Evolutionary conservation across 805 yeast genomes (phyloP), one percentile per base, ranked within the genome.

Genomic region (Monosporozyma servazzii): DNA sequence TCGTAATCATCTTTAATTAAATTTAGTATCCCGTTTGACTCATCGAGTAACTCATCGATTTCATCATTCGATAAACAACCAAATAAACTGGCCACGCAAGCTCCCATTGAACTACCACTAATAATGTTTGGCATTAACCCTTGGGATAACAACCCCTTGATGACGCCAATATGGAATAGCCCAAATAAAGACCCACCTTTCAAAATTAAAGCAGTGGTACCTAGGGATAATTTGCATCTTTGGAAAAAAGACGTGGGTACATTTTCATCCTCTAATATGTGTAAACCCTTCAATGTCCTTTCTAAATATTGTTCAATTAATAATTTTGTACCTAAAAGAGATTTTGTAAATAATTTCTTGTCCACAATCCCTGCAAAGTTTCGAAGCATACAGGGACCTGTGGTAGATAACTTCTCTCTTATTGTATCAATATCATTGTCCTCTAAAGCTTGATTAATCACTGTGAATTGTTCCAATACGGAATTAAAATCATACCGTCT

Each of bases 141-240:
- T 55, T 84, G 81, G 56, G 77, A 76, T 54, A 84, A 78, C n/a
- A 93, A 72, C 0, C 93, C 91, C 55, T 85, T 84, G 8, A 91
- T 86, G 1, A 90, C 96, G 1, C 99, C 99, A 36, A 93, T 64
- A 66, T 93, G 99, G 60, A 96, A 90, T 54, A 93, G 71, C 0
- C 99, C 98, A 70, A 91, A 93, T 21, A 93, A 70, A 0, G 97
- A 86, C 2, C 99, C 98, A 29, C 99, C 99, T 68, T 93, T 97
- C 25, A 93, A 71, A 39, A 91, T 79, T 51, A 93, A 72, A 0
- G 97, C 97, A 0, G 98, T 88, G 47, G 88, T 79, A 0, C 99
- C 99, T 65, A 86, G 79, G 0, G 95, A 82, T 64, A 88, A 89
- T 59, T 78, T 17, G 87, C 88, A 69, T 84, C 96, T 64, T 82